These are phyloP conservation scores for Limtongia smithiae DNA, from an alignment of 805 yeast species.

Conservation along the genomic window DNA sequence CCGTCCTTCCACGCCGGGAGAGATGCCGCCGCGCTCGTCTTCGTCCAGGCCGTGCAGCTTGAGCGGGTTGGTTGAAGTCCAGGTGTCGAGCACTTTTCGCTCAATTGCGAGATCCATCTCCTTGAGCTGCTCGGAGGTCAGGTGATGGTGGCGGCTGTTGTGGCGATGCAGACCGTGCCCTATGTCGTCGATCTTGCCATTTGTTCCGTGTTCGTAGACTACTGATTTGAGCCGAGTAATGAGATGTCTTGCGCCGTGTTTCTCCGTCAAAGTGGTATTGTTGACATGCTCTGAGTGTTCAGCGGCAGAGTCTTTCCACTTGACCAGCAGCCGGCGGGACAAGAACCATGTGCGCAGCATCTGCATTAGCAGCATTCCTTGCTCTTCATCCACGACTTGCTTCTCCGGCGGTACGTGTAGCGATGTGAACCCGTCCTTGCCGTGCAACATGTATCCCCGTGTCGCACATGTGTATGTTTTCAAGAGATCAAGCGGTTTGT, in stretches of 20 bases:
- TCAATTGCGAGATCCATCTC: constrained; percentile 14
- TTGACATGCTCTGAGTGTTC: not conserved
- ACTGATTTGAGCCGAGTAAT: not conserved
- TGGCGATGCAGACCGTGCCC: not conserved
- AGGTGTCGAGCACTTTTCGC: constrained; percentile 7
- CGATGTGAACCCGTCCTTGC: constrained; percentile 28
- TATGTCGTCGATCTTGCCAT: not conserved
- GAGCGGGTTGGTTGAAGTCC: no score
- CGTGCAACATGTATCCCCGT: constrained; percentile 26
- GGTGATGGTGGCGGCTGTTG: not conserved
- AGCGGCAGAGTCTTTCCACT: constrained; percentile 8
- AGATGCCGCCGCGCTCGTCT: constrained; percentile 3
- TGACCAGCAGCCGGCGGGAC: constrained; percentile 12
- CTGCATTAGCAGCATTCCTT: constrained; percentile 23
- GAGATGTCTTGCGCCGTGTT: no score
- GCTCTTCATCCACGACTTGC: constrained; percentile 27
- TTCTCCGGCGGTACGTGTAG: constrained; percentile 19
- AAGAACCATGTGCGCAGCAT: constrained; percentile 30
- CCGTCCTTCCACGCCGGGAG: constrained; percentile 21
- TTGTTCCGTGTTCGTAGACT: not conserved
- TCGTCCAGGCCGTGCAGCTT: no score
- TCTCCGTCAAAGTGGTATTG: no score
- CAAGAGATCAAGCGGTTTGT: constrained; percentile 21
- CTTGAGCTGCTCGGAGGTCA: constrained; percentile 1
- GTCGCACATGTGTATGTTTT: constrained; percentile 26